Evolutionary conservation across 345 rosid genomes (phyloP), one percentile per base, ranked within the genome.

Genomic region (Linum usitatissimum): DNA sequence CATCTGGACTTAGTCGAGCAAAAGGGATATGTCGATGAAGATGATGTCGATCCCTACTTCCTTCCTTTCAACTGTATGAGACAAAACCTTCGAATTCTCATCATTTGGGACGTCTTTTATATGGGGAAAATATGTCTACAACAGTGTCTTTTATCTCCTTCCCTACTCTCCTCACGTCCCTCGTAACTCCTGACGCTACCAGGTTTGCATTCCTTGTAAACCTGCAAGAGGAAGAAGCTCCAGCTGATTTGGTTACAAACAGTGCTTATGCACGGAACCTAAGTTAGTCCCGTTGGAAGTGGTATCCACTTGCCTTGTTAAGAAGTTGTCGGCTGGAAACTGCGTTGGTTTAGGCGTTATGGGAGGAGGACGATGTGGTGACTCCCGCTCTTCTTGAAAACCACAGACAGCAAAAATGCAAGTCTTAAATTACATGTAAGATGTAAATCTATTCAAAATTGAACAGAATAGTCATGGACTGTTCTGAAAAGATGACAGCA

Each of bases 171-270:
- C 74, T 76, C 71, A 74, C 66, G 69, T 83, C 83, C 71, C 72
- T 83, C 0, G 76, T 81, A 9, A 81, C 89, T 15, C 87, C 89
- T 0, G 92, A 66, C 8, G 89, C 88, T 18, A 83, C 92, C 18
- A 86, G 75, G 49, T 73, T 69, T 20, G 89, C 84, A 9, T 74
- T 86, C 72, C 87, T 75, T 36, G 72, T 77, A 60, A 81, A 86
- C 81, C 92, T 86, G 81, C 6, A 7, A 3, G 12, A 8, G 17
- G 18, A 13, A 10, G 23, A 13, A 10, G 23, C 10, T 3, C 23
- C 19, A 9, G 21, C 57, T 10, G 51, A 14, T 10, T 72, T 53
- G 39, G 55, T 39, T 21, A 18, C 5, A 7, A 58, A 45, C 51
- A 45, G 4, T 45, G 17, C 51, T 10, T 45, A 45, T 45, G 14